Base-by-base conservation (phyloP, 441 rosid genomes). In the Bocquillonia castaneifolia region DNA sequence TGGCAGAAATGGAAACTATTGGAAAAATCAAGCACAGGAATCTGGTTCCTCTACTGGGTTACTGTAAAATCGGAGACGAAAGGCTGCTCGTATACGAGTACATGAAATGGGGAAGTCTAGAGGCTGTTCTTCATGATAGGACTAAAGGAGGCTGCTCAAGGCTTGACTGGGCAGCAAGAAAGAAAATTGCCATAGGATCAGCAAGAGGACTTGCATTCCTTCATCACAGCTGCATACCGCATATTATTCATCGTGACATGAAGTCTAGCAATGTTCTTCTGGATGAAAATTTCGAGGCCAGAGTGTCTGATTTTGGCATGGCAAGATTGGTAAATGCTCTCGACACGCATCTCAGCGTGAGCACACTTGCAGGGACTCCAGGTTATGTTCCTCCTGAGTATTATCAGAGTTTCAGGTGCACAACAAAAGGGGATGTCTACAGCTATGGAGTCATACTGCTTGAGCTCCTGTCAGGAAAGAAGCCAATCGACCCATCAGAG, bases 1-100 rank as follows among this genome's bases (percentile, higher is more conserved):
- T 90, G 96, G 98, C 98, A 1, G 98, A 93, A 83, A 93, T 90
- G 98, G 98, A 90, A 73, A 93, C 97, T 0, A 88, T 93, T 44
- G 98, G 98, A 58, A 93, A 93, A 83, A 90, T 93, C 76, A 92
- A 90, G 85, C 96, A 92, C 76, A 78, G 92, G 54, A 92, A 92
- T 70, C 80, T 92, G 50, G 98, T 93, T 65, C 97, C 97, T 28
- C 76, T 93, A 64, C 77, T 93, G 31, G 98, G 98, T 17, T 92
- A 92, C 75, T 92, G 98, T 77, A 92, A 87, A 80, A 72, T 90
- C 13, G 98, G 97, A 8, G 98, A 93, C 55, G 98, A 93, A 82
- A 86, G 98, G 76, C 88, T 93, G 56, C 95, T 93, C 69, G 98
- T 93, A 32, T 93, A 93, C 18, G 98, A 93, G 76, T 93, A 86